Evolutionary conservation across 2,329 filamentous ascomycete species (phyloP).

Genomic region (Aspergillus fijiensis): DNA sequence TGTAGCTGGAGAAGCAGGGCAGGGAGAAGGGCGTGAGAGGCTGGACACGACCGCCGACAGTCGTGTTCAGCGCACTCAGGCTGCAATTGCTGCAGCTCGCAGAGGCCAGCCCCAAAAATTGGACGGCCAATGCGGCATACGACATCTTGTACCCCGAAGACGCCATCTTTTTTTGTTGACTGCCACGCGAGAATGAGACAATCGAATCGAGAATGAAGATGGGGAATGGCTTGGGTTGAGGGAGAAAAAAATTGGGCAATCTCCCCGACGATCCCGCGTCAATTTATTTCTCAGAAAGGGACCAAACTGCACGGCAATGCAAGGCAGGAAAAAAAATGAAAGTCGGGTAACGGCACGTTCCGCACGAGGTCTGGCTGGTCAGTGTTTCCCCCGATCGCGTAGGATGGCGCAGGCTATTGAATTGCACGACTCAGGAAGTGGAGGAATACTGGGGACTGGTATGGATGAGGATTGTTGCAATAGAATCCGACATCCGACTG

Average conservation of each 20-base stretch:
- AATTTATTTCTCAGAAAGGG: neutral
- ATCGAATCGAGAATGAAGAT: neutral
- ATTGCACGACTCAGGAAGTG: neutral
- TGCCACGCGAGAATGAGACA: constrained; percentile 9
- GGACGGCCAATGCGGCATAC: neutral
- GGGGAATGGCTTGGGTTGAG: neutral
- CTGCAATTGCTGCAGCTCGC: constrained; percentile 1
- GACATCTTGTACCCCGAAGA: constrained; percentile 7
- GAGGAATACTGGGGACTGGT: neutral
- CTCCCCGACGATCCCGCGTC: constrained; percentile 2
- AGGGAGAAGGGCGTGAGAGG: constrained; percentile 12
- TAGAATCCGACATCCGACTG: neutral
- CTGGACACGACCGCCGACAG: constrained; percentile 12
- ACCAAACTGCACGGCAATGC: too few relatives aligned
- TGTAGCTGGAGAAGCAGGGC: constrained; percentile 17
- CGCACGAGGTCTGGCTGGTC: too few relatives aligned
- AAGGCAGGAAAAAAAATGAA: too few relatives aligned
- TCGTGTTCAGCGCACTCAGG: constrained; percentile 10
- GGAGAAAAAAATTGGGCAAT: neutral
- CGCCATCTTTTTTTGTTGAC: neutral
- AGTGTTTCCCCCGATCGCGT: neutral
- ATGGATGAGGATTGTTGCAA: neutral
- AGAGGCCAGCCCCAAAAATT: constrained; percentile 2
- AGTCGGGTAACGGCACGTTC: too few relatives aligned
- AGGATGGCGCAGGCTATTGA: neutral